Evolutionary conservation across 2,329 filamentous ascomycete species (phyloP).

Genomic region (Penicillium sclerotigenum): DNA sequence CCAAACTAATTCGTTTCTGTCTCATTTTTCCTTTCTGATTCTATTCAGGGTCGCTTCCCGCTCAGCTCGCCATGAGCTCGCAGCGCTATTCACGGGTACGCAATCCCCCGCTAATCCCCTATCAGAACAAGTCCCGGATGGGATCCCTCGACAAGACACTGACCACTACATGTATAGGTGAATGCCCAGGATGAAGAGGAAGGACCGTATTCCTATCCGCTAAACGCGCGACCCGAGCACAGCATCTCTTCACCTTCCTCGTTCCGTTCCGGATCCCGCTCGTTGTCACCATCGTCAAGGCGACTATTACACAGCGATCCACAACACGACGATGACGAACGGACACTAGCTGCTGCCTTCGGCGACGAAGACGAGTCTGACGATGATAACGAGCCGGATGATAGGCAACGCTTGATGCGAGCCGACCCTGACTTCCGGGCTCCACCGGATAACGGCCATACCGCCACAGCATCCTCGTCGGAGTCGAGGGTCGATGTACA

Average conservation of each 20-base stretch:
- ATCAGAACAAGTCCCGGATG: slow-evolving; percentile 12
- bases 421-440: slow-evolving; percentile 48
- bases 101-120: slow-evolving; percentile 21
- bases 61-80: slow-evolving; percentile 48
- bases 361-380: slow-evolving; percentile 73
- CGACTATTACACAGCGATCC: slow-evolving; percentile 54
- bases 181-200: slow-evolving; percentile 46
- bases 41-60: slow-evolving; percentile 19
- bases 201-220: slow-evolving; percentile 31
- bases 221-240: slow-evolving; percentile 27
- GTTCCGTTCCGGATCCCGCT: slow-evolving; percentile 82
- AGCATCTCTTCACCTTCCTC: slow-evolving; percentile 61
- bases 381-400: slow-evolving; percentile 68
- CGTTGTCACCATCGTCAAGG: slow-evolving; percentile 62
- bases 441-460: slow-evolving; percentile 31
- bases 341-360: slow-evolving; percentile 89
- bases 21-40: slow-evolving; percentile 20
- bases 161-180: slow-evolving; percentile 32
- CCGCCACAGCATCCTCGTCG: slow-evolving; percentile 27
- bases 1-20: slow-evolving; percentile 8
- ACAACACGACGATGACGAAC: slow-evolving; percentile 60
- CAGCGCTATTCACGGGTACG: slow-evolving; percentile 50
- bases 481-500: slow-evolving; percentile 19
- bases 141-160: slow-evolving; percentile 11
- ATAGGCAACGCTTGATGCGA: slow-evolving; percentile 81